A percentile compares a stretch with the other conserved stretches of the same genome.
Conservation (phyloP, 75 land plant genomes). For the Pinus tabuliformis region DNA sequence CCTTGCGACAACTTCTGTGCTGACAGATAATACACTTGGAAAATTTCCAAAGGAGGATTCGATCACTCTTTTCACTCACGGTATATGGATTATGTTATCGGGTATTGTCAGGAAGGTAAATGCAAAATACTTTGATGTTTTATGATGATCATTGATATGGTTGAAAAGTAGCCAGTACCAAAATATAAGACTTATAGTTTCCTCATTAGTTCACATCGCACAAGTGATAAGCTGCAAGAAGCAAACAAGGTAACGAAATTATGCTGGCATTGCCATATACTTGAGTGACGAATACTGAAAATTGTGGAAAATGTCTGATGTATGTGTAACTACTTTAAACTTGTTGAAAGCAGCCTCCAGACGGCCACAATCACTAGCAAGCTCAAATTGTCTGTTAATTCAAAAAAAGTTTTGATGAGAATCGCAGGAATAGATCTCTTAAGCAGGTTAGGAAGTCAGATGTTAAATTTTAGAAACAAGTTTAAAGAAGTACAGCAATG, state of each 20-base stretch:
- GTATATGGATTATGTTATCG: slow-evolving; percentile 29
- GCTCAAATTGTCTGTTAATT: no score
- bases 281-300: no score
- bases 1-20: neutral
- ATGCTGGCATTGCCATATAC: slow-evolving; percentile 4
- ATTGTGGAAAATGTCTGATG: no score
- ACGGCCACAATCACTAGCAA: no score
- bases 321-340: no score
- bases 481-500: no score
- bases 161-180: slow-evolving; percentile 2
- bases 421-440: no score
- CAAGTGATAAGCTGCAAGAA: slow-evolving; percentile 34
- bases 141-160: neutral
- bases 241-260: slow-evolving; percentile 27
- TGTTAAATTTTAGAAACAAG: no score
- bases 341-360: no score
- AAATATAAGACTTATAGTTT: slow-evolving; percentile 34
- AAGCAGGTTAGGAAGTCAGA: no score
- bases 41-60: slow-evolving; percentile 11
- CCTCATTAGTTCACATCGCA: slow-evolving; percentile 22
- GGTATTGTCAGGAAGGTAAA: slow-evolving; percentile 56
- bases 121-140: slow-evolving; percentile 36
- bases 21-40: slow-evolving; percentile 27
- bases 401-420: no score
- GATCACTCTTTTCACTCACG: neutral